Conservation (phyloP, 1,139 yeast genomes). For the Kodamaea derodonti region DNA sequence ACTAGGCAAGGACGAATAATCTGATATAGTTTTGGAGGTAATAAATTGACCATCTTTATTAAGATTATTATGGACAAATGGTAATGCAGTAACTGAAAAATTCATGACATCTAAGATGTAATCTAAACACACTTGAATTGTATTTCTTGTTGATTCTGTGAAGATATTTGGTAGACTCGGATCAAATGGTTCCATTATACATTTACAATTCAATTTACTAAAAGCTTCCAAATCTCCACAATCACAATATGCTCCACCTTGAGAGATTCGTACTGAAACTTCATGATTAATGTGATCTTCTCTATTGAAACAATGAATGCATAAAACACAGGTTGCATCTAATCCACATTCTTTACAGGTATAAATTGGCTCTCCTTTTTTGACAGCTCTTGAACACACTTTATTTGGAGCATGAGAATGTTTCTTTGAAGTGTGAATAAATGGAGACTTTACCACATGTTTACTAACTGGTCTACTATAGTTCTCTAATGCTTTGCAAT, state of each 20-base stretch:
- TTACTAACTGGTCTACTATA: slow-evolving; percentile 2
- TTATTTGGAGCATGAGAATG: slow-evolving; percentile 40
- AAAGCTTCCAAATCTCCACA: slow-evolving; percentile 92
- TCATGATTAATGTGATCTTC: slow-evolving; percentile 64
- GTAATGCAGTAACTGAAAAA: slow-evolving; percentile 32
- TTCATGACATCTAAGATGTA: slow-evolving; percentile 47
- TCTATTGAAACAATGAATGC: slow-evolving; percentile 65
- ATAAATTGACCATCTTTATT: slow-evolving; percentile 15
- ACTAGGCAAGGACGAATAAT: slow-evolving; percentile 26
- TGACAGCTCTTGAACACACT: slow-evolving; percentile 62
- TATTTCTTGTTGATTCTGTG: slow-evolving; percentile 17
- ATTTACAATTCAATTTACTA: slow-evolving; percentile 52
- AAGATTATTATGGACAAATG: slow-evolving; percentile 28
- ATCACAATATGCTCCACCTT: slow-evolving; percentile 70
- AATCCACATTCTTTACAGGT: slow-evolving; percentile 64
- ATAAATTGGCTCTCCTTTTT: slow-evolving; percentile 59
- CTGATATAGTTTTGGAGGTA: slow-evolving; percentile 24
- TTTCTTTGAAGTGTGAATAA: slow-evolving; percentile 1
- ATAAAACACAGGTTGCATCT: slow-evolving; percentile 73
- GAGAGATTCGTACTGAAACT: slow-evolving; percentile 50
- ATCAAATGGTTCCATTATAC: slow-evolving; percentile 14
- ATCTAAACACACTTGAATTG: slow-evolving; percentile 41
- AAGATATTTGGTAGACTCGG: slow-evolving; percentile 9
- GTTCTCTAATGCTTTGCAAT: neutral
- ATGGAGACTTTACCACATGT: neutral